phyloP scores from a whole-genome alignment of 345 rosid genomes.

The Pseudoturritis turrita region DNA sequence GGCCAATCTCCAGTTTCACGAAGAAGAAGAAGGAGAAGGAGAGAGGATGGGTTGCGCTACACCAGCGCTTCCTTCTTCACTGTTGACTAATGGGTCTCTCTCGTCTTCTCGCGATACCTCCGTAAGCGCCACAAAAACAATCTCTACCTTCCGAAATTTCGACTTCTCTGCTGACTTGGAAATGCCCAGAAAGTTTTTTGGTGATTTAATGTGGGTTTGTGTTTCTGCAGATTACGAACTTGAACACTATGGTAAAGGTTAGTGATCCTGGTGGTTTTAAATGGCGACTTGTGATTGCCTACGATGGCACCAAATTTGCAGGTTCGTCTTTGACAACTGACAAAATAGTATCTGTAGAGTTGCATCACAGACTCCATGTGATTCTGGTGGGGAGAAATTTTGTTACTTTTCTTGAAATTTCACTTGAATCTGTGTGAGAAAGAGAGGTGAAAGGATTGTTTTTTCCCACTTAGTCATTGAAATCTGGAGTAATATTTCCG shows the following conservation, averaged over 20 bases:
- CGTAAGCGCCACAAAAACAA: constrained; percentile 9
- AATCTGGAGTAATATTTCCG: background rate
- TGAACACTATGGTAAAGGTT: constrained; percentile 26
- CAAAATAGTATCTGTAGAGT: background rate
- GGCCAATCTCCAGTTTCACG: constrained; percentile 1
- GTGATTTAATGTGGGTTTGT: background rate
- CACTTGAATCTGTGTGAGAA: background rate
- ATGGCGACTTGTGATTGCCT: constrained; percentile 84
- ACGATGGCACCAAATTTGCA: constrained; percentile 77
- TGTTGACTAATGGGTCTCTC: constrained; percentile 19
- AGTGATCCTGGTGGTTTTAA: constrained; percentile 34
- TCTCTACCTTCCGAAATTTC: background rate
- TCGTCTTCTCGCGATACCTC: constrained; percentile 22
- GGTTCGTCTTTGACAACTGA: constrained; percentile 31
- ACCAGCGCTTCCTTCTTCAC: constrained; percentile 35
- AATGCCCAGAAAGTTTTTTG: background rate
- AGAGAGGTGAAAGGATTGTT: background rate
- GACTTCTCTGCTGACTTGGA: background rate
- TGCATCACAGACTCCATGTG: background rate
- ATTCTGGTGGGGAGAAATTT: background rate
- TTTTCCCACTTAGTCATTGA: background rate
- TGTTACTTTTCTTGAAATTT: background rate
- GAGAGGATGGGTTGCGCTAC: constrained; percentile 36
- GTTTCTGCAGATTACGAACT: constrained; percentile 13
- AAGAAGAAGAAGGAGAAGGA: background rate